A percentile compares a stretch with the other conserved stretches of the same genome.
phyloP scores from a whole-genome alignment of 148 eudicot species.

The Nepenthes mirabilis region DNA sequence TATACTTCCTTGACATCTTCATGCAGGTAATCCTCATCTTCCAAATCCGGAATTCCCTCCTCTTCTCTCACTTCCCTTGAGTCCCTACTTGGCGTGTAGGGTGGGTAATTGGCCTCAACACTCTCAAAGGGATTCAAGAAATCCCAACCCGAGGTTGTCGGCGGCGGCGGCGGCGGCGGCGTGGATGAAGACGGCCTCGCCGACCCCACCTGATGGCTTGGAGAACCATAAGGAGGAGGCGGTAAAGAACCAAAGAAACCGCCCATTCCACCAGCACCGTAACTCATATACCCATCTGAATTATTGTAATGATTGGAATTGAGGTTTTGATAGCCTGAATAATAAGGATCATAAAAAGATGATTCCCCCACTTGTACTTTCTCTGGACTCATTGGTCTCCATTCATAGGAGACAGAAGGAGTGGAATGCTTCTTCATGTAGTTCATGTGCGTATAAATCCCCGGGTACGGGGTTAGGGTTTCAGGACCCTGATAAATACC shows the following conservation, averaged over 20 bases:
- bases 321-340: constrained; percentile 18
- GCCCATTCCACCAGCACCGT: constrained; percentile 12
- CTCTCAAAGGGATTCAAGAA: constrained; percentile 70
- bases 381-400: constrained; percentile 37
- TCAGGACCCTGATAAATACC: not conserved
- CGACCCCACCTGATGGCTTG: constrained; percentile 1
- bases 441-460: constrained; percentile 33
- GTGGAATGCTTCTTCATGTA: constrained; percentile 60
- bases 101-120: constrained; percentile 41
- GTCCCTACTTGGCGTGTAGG: constrained; percentile 54
- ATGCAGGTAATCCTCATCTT: constrained; percentile 61
- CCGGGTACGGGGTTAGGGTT: not conserved
- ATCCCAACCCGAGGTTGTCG: constrained; percentile 62
- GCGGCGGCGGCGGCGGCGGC: constrained; percentile 77
- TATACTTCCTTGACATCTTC: constrained; percentile 87
- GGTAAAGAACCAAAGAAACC: constrained; percentile 19
- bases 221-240: not conserved
- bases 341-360: constrained; percentile 18
- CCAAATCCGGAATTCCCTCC: constrained; percentile 94
- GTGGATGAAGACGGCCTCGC: constrained; percentile 20
- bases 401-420: constrained; percentile 57
- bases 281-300: constrained; percentile 11
- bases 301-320: constrained; percentile 10
- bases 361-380: constrained; percentile 41
- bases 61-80: constrained; percentile 86